A percentile compares a stretch with the other conserved stretches of the same genome.
phyloP scores from a whole-genome alignment of 2,329 filamentous ascomycete genomes.

The Fusarium continuum region DNA sequence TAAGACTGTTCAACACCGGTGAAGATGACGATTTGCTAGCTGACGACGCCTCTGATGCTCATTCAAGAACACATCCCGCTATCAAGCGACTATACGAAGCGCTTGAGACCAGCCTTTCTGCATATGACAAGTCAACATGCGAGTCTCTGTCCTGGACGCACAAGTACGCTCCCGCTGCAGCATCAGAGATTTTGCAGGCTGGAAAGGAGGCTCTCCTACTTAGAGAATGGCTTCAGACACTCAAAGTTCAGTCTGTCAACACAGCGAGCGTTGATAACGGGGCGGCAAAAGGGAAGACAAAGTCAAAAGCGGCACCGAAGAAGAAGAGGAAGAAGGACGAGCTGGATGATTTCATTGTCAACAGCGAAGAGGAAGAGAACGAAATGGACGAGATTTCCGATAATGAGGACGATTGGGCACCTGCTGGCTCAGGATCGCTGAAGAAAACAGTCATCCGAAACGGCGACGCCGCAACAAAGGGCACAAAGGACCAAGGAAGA shows the following conservation, averaged over 20 bases:
- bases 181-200: conserved; percentile 78
- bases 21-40: conserved; percentile 42
- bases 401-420: conserved; percentile 60
- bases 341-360: conserved; percentile 81
- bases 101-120: conserved; percentile 71
- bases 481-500: conserved; percentile 56
- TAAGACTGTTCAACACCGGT: background rate
- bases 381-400: conserved; percentile 76
- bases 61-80: conserved; percentile 61
- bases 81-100: conserved; percentile 67
- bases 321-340: conserved; percentile 79
- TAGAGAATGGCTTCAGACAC: conserved; percentile 80
- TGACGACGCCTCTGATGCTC: conserved; percentile 48
- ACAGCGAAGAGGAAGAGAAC: conserved; percentile 77
- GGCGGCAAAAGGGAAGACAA: conserved; percentile 42
- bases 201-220: conserved; percentile 76
- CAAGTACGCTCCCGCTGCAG: conserved; percentile 80
- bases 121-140: conserved; percentile 82
- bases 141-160: conserved; percentile 79
- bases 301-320: conserved; percentile 49
- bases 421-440: conserved; percentile 49
- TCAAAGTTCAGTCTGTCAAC: conserved; percentile 81
- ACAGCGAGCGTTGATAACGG: conserved; percentile 58
- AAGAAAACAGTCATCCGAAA: conserved; percentile 66
- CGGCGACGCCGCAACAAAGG: conserved; percentile 48